Base-by-base conservation (phyloP, 805 yeast species). In the Tetrapisispora taiwanensis region DNA sequence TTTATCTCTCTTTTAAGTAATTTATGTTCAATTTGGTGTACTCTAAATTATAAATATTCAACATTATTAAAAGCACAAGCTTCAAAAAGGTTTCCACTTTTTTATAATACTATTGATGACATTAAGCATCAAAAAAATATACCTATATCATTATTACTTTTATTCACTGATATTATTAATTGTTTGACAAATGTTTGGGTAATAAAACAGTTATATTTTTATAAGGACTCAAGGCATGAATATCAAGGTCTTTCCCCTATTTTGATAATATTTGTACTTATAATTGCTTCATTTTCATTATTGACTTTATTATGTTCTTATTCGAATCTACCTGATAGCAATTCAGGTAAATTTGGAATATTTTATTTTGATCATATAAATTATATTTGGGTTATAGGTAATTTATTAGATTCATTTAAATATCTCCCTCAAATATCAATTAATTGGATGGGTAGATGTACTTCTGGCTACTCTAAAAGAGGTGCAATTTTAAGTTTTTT, bases 351-450 rank as follows among this genome's bases (percentile, higher is more conserved):
- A 27, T 52, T 54, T 45, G 69, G 68, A 0, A 38, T 71, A 1
- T 63, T 58, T 41, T 51, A 55, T 24, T 48, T 74, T 18, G 79
- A 75, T 47, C 56, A 68, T 28, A 47, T 70, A 4, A 73, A 72
- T 43, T 64, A 48, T 36, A 10, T 70, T 3, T 72, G 75, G 76
- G 46, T 68, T 0, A 34, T 60, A 1, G 60, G 63, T 10, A 60
- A 61, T 30, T 7, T 57, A 9, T 26, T 60, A 0, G 49, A 50
- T 1, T 30, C 58, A 1, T 34, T 65, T 20, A 61, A 61, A 42
- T 55, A 63, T 35, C 24, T 65, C 3, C 78, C 79, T 0, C 78
- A 73, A 41, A 39, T 70, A 2, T 51, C 62, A 9, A 48, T 70
- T 43, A 71, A 69, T 48, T 69, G 68, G 67, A 52, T 66, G 56